These are phyloP conservation scores for carrot (Daucus carota) DNA, from an alignment of 129 eudicot species.

Conservation along the genomic window DH1_v3.0 NC_030381.2:52881501-52882000, in stretches of 20 bases:
- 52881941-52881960: neutral
- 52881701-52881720: conserved; percentile 1
- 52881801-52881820: neutral
- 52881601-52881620: conserved; percentile 7
- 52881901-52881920: neutral
- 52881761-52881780: neutral
- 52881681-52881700: neutral
- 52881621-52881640: neutral
- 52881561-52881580: conserved; percentile 10
- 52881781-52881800: neutral
- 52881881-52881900: neutral
- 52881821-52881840: neutral
- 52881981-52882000: neutral
- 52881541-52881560: conserved; percentile 1
- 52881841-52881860: neutral
- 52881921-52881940: neutral
- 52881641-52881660: neutral
- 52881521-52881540: neutral
- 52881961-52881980: neutral
- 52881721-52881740: neutral
- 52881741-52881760: neutral
- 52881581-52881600: neutral
- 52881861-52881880: neutral
- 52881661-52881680: neutral
- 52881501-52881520: conserved; percentile 6